phyloP scores from a whole-genome alignment of 2,329 filamentous ascomycete genomes.

The Aspergillus sp. region DNA sequence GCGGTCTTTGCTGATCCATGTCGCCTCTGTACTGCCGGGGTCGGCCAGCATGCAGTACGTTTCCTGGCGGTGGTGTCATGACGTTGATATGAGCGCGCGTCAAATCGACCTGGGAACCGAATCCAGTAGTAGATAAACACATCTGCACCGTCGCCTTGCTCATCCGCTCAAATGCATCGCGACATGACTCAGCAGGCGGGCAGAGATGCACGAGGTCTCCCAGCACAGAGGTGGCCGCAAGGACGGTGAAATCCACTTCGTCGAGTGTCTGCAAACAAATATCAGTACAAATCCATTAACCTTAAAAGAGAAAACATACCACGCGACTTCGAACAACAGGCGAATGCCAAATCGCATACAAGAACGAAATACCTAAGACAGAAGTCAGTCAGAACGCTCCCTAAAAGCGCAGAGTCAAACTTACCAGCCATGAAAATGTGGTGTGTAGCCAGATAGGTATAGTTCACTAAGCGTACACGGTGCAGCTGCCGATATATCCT shows the following conservation, averaged over 20 bases:
- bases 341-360: conserved; percentile 97
- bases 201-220: conserved; percentile 89
- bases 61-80: conserved; percentile 6
- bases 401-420: too few relatives aligned
- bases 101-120: conserved; percentile 45
- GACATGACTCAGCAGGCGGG: conserved; percentile 85
- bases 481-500: conserved; percentile 86
- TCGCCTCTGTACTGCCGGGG: conserved; percentile 14
- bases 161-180: conserved; percentile 90
- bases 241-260: conserved; percentile 93
- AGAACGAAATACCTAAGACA: conserved; percentile 63
- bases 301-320: conserved; percentile 45
- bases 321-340: conserved; percentile 75
- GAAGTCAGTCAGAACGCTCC: too few relatives aligned
- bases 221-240: conserved; percentile 86
- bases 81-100: conserved; percentile 12
- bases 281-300: background rate
- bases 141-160: conserved; percentile 93
- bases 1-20: conserved; percentile 16
- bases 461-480: conserved; percentile 80
- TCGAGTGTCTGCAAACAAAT: conserved; percentile 58
- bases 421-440: conserved; percentile 93
- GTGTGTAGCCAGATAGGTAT: conserved; percentile 90
- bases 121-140: conserved; percentile 79
- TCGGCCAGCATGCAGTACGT: conserved; percentile 8